Conservation (phyloP, 2,329 filamentous ascomycete genomes). For the Colletotrichum higginsianum region DNA sequence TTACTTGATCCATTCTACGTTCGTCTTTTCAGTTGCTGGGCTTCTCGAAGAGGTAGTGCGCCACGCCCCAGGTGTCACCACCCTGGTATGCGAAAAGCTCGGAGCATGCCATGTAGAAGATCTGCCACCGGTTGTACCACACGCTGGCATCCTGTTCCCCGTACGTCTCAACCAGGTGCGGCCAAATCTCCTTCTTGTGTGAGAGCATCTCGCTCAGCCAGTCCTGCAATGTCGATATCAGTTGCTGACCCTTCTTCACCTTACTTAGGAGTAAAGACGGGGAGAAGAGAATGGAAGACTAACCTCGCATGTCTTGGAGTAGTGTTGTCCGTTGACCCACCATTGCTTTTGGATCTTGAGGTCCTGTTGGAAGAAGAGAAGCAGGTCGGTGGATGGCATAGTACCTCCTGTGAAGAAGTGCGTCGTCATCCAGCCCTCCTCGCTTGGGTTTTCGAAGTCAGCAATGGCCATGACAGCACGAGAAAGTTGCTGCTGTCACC, state of each 20-base stretch:
- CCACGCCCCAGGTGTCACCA: conserved; percentile 78
- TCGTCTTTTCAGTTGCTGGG: conserved; percentile 40
- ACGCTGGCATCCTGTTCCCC: conserved; percentile 70
- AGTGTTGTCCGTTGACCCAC: conserved; percentile 80
- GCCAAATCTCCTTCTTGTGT: conserved; percentile 74
- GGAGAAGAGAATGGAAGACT: conserved; percentile 39
- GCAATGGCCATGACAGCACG: not conserved
- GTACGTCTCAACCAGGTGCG: conserved; percentile 75
- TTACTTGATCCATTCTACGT: not conserved
- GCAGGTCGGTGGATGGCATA: conserved; percentile 77
- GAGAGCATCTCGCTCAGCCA: conserved; percentile 74
- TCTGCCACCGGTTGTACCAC: conserved; percentile 81
- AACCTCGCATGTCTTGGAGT: conserved; percentile 79
- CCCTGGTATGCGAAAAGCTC: conserved; percentile 77
- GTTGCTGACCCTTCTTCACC: not conserved
- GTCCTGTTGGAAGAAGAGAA: conserved; percentile 77
- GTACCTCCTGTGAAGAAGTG: conserved; percentile 82
- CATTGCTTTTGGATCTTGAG: conserved; percentile 74
- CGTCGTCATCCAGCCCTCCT: conserved; percentile 81
- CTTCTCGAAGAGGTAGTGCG: conserved; percentile 78
- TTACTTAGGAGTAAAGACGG: not conserved
- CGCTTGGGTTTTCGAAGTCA: conserved; percentile 47
- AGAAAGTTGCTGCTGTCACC: not conserved
- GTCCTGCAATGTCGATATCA: conserved; percentile 55
- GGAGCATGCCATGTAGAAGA: conserved; percentile 80